phyloP scores from a whole-genome alignment of 345 rosid species.

The Conringia planisiliqua region DNA sequence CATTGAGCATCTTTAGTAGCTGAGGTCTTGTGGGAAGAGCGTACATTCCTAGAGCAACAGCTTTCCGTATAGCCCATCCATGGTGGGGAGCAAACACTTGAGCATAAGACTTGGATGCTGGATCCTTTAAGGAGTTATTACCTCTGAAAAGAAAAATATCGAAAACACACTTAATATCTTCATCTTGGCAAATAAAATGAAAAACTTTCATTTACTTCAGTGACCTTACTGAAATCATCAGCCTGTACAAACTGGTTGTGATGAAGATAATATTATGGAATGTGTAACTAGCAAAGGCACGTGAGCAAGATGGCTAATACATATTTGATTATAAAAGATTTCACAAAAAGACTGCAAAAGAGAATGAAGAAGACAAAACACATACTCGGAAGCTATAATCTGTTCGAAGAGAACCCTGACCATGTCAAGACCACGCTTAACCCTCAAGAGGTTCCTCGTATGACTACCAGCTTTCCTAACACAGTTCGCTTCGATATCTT shows the following conservation, averaged over 20 bases:
- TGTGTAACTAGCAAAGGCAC: neutral
- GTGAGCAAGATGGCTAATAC: neutral
- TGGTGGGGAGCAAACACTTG: slow-evolving; percentile 95
- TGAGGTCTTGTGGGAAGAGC: slow-evolving; percentile 88
- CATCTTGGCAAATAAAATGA: neutral
- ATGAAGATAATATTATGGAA: neutral
- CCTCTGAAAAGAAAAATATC: slow-evolving; percentile 47
- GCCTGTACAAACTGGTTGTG: too few relatives aligned
- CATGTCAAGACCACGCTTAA: slow-evolving; percentile 97
- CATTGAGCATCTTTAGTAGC: slow-evolving; percentile 71
- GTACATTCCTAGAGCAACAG: slow-evolving; percentile 93
- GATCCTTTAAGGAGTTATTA: slow-evolving; percentile 63
- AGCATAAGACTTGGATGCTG: slow-evolving; percentile 88
- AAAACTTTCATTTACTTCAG: neutral
- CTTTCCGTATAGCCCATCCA: slow-evolving; percentile 90
- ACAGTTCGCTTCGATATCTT: slow-evolving; percentile 48
- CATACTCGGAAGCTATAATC: slow-evolving; percentile 67
- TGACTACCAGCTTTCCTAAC: slow-evolving; percentile 83
- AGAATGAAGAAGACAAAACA: neutral
- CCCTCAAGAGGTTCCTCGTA: slow-evolving; percentile 81
- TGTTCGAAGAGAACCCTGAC: slow-evolving; percentile 81
- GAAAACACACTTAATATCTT: neutral
- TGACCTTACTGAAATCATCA: neutral
- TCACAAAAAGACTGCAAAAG: neutral
- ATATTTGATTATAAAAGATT: neutral